Evolutionary conservation across 108 stramenopile species (phyloP).

Genomic region (Skeletonema tropicum): DNA sequence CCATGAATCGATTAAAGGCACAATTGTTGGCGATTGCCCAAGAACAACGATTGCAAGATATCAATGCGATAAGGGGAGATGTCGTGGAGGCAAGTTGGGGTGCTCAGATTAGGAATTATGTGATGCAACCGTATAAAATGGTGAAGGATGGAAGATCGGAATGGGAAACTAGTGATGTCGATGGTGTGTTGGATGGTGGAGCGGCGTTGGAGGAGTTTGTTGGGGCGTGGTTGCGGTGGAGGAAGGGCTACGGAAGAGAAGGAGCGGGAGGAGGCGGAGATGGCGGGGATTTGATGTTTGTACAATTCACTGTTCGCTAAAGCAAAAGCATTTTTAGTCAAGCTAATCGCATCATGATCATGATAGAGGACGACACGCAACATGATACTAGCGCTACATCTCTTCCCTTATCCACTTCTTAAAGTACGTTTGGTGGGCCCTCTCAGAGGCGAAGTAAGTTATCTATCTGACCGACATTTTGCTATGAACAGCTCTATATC

Average conservation of each 20-base stretch:
- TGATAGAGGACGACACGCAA: too few relatives aligned
- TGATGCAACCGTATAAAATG: conserved; percentile 97
- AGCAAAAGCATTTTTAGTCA: too few relatives aligned
- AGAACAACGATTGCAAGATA: conserved; percentile 68
- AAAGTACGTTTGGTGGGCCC: too few relatives aligned
- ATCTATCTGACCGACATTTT: too few relatives aligned
- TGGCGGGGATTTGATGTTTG: not conserved
- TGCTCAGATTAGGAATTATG: conserved; percentile 96
- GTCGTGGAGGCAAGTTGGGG: conserved; percentile 92
- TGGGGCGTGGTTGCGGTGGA: conserved; percentile 60
- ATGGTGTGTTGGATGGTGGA: conserved; percentile 89
- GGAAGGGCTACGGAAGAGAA: conserved; percentile 59
- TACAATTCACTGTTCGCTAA: too few relatives aligned
- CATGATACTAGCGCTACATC: too few relatives aligned
- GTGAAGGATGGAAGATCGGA: conserved; percentile 94
- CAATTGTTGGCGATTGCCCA: conserved; percentile 79
- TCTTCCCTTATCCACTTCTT: too few relatives aligned
- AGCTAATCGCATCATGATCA: not conserved
- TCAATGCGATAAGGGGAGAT: conserved; percentile 83
- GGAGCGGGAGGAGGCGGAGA: conserved; percentile 40
- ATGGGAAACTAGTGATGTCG: conserved; percentile 83
- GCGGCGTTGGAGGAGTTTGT: conserved; percentile 73
- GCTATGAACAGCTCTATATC: too few relatives aligned
- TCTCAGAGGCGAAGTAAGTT: too few relatives aligned
- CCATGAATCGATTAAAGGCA: conserved; percentile 86